Conservation (phyloP, 805 yeast species). For the Candida oleophila region DNA sequence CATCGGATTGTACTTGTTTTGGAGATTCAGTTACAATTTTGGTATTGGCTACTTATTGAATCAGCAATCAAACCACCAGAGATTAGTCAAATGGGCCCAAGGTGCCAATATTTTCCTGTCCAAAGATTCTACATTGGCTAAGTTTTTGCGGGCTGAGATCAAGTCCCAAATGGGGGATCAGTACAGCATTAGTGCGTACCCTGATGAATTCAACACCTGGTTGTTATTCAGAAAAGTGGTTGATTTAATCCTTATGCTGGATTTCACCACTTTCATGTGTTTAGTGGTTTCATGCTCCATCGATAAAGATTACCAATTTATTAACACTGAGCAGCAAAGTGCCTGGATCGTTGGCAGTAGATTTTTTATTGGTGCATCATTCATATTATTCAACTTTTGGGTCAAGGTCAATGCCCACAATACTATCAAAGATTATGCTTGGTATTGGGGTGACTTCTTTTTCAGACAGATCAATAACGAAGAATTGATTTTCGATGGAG, state of each 20-base stretch:
- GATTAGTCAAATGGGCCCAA: slow-evolving; percentile 53
- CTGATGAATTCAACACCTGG: slow-evolving; percentile 83
- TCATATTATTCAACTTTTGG: slow-evolving; percentile 76
- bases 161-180: slow-evolving; percentile 38
- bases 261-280: slow-evolving; percentile 71
- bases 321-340: slow-evolving; percentile 35
- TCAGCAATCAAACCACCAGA: slow-evolving; percentile 60
- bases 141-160: slow-evolving; percentile 22
- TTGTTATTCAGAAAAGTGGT: slow-evolving; percentile 74
- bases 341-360: slow-evolving; percentile 47
- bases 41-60: slow-evolving; percentile 76
- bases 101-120: slow-evolving; percentile 26
- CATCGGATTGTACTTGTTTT: slow-evolving; percentile 58
- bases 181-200: slow-evolving; percentile 36
- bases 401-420: slow-evolving; percentile 86
- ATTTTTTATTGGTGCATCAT: slow-evolving; percentile 54
- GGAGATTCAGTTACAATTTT: slow-evolving; percentile 74
- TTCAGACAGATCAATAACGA: slow-evolving; percentile 63
- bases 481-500: slow-evolving; percentile 82
- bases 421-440: slow-evolving; percentile 85
- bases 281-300: slow-evolving; percentile 54
- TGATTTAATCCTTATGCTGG: slow-evolving; percentile 81
- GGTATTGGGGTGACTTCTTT: slow-evolving; percentile 96
- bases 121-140: slow-evolving; percentile 37
- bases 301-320: slow-evolving; percentile 33